Conservation (phyloP, 305 asterid species). For the Rubia peregrina region DNA sequence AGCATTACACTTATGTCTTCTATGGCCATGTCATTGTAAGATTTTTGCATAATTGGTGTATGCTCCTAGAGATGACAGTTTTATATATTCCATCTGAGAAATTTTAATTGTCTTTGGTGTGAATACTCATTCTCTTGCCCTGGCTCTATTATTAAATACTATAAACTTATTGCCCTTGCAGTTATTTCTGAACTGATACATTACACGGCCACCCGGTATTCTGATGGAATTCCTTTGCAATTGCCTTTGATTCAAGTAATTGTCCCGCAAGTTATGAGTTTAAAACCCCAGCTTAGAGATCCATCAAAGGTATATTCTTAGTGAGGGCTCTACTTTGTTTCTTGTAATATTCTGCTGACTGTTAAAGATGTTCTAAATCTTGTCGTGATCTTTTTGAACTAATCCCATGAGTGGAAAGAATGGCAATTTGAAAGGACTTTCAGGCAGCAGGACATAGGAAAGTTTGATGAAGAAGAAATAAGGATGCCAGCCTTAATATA, state of each 20-base stretch:
- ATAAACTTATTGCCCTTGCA: slow-evolving; percentile 31
- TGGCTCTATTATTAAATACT: slow-evolving; percentile 16
- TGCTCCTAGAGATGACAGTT: not conserved
- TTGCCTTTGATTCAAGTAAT: slow-evolving; percentile 88
- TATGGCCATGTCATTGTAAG: not conserved
- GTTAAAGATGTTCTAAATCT: not conserved
- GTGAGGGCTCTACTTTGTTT: slow-evolving; percentile 12
- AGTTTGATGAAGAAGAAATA: not conserved
- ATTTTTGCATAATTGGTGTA: not conserved
- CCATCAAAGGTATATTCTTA: slow-evolving; percentile 64
- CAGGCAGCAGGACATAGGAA: not conserved
- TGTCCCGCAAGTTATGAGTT: slow-evolving; percentile 87
- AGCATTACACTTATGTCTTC: not conserved
- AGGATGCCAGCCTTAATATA: not conserved
- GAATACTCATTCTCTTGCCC: slow-evolving; percentile 17
- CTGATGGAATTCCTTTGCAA: slow-evolving; percentile 60
- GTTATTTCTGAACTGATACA: slow-evolving; percentile 95
- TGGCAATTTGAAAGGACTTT: not conserved
- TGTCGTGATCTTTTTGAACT: not conserved
- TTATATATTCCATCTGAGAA: not conserved
- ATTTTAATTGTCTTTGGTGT: slow-evolving; percentile 3
- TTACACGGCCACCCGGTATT: slow-evolving; percentile 68
- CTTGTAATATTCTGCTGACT: slow-evolving; percentile 2
- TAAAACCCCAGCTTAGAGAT: slow-evolving; percentile 84
- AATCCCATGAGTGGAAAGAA: not conserved